These are phyloP conservation scores for Acer campestre DNA, from an alignment of 345 rosid genomes.

Conservation along the genomic window DNA sequence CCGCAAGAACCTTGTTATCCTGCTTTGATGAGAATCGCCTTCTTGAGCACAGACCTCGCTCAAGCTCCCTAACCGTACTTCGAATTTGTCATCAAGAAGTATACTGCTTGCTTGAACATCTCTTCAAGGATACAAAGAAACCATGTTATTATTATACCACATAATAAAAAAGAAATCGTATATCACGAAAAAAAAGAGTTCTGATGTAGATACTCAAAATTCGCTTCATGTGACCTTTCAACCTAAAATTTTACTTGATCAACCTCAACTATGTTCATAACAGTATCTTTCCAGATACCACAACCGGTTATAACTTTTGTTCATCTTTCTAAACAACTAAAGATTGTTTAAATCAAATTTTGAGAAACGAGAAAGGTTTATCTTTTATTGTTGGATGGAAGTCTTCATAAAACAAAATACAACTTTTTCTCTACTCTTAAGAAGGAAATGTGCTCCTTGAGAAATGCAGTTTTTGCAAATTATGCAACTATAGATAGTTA, in stretches of 20 bases:
- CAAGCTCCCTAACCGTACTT: slow-evolving; percentile 93
- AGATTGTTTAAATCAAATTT: no score
- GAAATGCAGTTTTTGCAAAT: background rate
- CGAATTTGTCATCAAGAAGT: slow-evolving; percentile 97
- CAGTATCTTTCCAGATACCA: background rate
- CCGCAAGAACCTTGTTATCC: slow-evolving; percentile 83
- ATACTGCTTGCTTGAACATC: slow-evolving; percentile 99
- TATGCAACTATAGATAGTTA: background rate
- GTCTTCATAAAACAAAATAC: background rate
- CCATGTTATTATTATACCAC: slow-evolving; percentile 27
- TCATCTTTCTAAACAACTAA: no score
- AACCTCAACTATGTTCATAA: background rate
- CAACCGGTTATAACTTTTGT: no score
- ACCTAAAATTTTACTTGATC: background rate
- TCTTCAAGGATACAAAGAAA: slow-evolving; percentile 41
- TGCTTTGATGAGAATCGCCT: slow-evolving; percentile 87
- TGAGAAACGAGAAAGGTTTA: background rate
- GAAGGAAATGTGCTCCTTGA: background rate
- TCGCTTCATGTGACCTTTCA: background rate
- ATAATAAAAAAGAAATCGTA: background rate
- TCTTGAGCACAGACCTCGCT: slow-evolving; percentile 82
- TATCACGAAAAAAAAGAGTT: background rate
- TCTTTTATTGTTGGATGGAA: background rate
- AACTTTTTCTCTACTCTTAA: background rate
- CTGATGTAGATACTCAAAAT: background rate